Base-by-base conservation (phyloP, 2,329 filamentous ascomycete genomes). In the Trichoderma semiorbis region DNA sequence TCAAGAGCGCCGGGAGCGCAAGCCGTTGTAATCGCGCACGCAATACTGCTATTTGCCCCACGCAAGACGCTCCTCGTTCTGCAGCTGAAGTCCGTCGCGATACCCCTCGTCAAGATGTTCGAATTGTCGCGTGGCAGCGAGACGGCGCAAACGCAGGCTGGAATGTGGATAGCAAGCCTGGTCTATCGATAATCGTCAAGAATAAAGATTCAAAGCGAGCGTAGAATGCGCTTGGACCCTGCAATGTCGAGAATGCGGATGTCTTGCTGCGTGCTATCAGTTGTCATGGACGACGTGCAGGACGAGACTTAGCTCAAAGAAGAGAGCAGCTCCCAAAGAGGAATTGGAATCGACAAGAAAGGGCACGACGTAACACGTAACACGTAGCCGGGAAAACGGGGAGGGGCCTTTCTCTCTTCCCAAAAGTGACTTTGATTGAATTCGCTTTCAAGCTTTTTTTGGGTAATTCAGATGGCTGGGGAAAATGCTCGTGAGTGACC, bases 241-340 rank as follows among this genome's bases (percentile, higher is more conserved):
- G 70, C 43, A 72, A 58, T 72, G 70, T 55, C 53, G 26, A 72
- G 65, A 47, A 57, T 68, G 70, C 62, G 24, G 55, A 63, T 72
- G 57, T 67, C 57, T 64, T 72, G 66, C 66, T 62, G 58, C 60
- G 71, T 61, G 66, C 34, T 14, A 65, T 72, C 71, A 72, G 71
- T 72, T 62, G 50, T 66, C 39, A 63, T 24, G 64, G 61, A 65
- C 58, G 43, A 69, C 57, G 71, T 72, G 34, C 57, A 72, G 71
- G 66, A 62, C 60, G 57, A 70, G 34, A 72, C 71, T 72, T 72
- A 53, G 60, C 71, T 70, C 66, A 70, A 69, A 70, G 71, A 60
- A 65, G 60, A 50, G 53, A 32, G 61, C 58, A 64, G 26, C 26
- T 39, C 47, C 68, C 58, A 71, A 65, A 43, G 62, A 63, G 64